Percentiles rank a stretch among this genome's conserved stretches.
Conservation (phyloP, 257 asterid species). For the Penstemon newberryi region DNA sequence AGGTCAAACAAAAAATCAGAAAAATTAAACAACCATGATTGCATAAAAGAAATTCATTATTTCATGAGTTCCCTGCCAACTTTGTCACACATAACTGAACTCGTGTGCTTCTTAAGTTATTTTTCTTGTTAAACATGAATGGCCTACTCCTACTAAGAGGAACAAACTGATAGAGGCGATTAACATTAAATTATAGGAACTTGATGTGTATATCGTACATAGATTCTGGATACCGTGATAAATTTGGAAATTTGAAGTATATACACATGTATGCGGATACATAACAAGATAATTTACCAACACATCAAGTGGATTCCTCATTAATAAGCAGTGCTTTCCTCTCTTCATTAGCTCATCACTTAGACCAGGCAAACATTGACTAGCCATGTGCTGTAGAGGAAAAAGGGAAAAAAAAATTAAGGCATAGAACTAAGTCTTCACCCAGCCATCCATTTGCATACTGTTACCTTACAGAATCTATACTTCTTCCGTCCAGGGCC, state of each 20-base stretch:
- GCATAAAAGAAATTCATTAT: background rate
- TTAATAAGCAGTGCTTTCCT: constrained; percentile 83
- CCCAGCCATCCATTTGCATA: background rate
- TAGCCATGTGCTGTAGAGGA: constrained; percentile 78
- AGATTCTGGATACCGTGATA: constrained; percentile 3
- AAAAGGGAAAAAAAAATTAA: constrained; percentile 14
- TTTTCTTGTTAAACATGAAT: constrained; percentile 3
- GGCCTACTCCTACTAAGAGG: background rate
- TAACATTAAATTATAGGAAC: background rate
- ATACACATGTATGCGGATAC: constrained; percentile 17
- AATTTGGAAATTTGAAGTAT: background rate
- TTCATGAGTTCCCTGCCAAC: constrained; percentile 9
- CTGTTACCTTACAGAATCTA: constrained; percentile 74
- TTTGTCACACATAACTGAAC: constrained; percentile 21
- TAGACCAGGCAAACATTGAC: constrained; percentile 69
- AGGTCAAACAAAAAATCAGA: constrained; percentile 28
- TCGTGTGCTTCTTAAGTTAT: constrained; percentile 1
- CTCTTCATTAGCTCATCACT: constrained; percentile 59
- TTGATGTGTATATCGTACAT: background rate
- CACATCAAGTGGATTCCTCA: constrained; percentile 83
- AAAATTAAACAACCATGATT: constrained; percentile 17
- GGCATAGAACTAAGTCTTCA: background rate
- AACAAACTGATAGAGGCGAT: background rate
- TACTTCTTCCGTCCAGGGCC: constrained; percentile 71
- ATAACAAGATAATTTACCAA: constrained; percentile 51